Percentiles rank a stretch among this genome's conserved stretches.
Evolutionary conservation across 2,329 filamentous ascomycete species (phyloP).

Genomic region (Alternaria brassicicola): DNA sequence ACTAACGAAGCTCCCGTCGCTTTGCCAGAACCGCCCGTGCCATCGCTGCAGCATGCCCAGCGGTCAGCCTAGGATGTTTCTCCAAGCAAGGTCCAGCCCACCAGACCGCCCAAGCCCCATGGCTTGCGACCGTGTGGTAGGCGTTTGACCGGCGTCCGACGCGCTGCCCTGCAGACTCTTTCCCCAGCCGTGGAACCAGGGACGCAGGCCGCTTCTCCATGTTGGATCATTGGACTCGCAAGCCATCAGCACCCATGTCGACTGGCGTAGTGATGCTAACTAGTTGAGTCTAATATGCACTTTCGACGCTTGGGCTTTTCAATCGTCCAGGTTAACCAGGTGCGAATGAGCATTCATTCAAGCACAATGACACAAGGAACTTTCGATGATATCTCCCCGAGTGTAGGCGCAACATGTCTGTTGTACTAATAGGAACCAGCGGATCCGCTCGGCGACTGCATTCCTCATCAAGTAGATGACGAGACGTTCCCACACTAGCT

Average conservation of each 20-base stretch:
- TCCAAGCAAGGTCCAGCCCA: slow-evolving; percentile 33
- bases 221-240: slow-evolving; percentile 29
- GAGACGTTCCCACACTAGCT: slow-evolving; percentile 5
- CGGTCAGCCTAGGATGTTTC: slow-evolving; percentile 27
- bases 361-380: slow-evolving; percentile 43
- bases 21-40: slow-evolving; percentile 31
- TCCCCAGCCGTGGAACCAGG: slow-evolving; percentile 33
- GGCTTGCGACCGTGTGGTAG: slow-evolving; percentile 34
- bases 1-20: slow-evolving; percentile 32
- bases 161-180: slow-evolving; percentile 35
- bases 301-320: slow-evolving; percentile 43
- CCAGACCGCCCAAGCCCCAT: slow-evolving; percentile 33
- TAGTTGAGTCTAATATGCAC: slow-evolving; percentile 43
- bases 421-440: slow-evolving; percentile 33
- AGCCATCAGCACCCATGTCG: slow-evolving; percentile 27
- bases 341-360: slow-evolving; percentile 35
- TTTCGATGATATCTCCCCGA: slow-evolving; percentile 29
- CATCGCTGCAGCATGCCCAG: slow-evolving; percentile 34
- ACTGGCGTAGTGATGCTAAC: slow-evolving; percentile 33
- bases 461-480: slow-evolving; percentile 28
- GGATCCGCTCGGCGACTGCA: slow-evolving; percentile 29
- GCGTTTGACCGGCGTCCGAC: slow-evolving; percentile 35
- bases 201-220: slow-evolving; percentile 31
- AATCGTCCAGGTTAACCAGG: slow-evolving; percentile 41
- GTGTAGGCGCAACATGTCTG: slow-evolving; percentile 35